Evolutionary conservation across 1,284 basidiomycete genomes (phyloP).

Genomic region (Acaromyces ingoldii): DNA sequence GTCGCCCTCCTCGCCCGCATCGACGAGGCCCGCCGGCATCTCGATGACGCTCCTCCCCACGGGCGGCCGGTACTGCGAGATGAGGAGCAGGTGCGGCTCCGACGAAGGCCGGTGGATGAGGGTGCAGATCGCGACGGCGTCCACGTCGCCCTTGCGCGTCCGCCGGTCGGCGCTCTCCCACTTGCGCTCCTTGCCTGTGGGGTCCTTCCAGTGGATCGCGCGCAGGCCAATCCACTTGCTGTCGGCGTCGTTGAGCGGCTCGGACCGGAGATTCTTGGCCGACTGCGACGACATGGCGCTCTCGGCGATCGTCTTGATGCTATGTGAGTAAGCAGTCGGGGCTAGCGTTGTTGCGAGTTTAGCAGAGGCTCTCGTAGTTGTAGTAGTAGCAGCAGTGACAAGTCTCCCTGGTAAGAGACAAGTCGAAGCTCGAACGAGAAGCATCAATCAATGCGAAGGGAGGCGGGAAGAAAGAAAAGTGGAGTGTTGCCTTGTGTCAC

Average conservation of each 20-base stretch:
- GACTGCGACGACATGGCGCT: slow-evolving; percentile 1
- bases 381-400: no score
- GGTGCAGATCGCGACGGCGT: slow-evolving; percentile 47
- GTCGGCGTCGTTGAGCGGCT: slow-evolving; percentile 26
- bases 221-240: slow-evolving; percentile 48
- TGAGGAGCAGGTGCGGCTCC: slow-evolving; percentile 37
- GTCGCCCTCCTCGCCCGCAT: slow-evolving; percentile 42
- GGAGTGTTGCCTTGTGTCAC: no score
- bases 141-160: slow-evolving; percentile 45
- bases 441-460: no score
- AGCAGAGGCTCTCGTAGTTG: no score
- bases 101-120: slow-evolving; percentile 36
- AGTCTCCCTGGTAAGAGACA: no score
- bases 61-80: slow-evolving; percentile 43
- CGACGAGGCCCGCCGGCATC: slow-evolving; percentile 49
- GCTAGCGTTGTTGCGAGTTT: no score
- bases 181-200: slow-evolving; percentile 37
- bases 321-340: no score
- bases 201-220: slow-evolving; percentile 47
- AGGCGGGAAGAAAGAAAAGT: no score
- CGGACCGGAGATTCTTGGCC: background rate
- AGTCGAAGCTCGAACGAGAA: no score
- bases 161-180: slow-evolving; percentile 49
- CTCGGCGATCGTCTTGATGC: no score
- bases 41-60: slow-evolving; percentile 42